Evolutionary conservation across 495 filamentous ascomycete species (phyloP).

Genomic region (Hamigera avellanea): DNA sequence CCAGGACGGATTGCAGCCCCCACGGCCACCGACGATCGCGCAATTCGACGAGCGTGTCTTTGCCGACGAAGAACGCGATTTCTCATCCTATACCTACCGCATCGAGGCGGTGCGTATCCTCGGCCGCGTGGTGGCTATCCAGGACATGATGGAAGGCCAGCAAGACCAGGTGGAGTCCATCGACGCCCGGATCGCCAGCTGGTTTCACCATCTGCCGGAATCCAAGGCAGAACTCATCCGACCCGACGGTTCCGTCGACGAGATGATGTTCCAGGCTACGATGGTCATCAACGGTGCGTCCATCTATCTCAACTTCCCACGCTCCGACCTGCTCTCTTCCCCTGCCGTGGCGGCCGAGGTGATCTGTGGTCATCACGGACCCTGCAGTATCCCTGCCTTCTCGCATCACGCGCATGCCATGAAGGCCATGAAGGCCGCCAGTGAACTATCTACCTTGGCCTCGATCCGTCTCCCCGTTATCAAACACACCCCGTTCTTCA

Average conservation of each 20-base stretch:
- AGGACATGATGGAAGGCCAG: constrained; percentile 26
- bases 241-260: constrained; percentile 57
- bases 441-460: constrained; percentile 65
- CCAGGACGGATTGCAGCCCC: constrained; percentile 27
- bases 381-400: constrained; percentile 38
- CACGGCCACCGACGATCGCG: constrained; percentile 24
- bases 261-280: constrained; percentile 86
- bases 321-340: constrained; percentile 37
- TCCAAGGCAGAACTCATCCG: constrained; percentile 62
- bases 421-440: constrained; percentile 68
- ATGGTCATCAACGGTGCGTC: constrained; percentile 60
- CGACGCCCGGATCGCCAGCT: constrained; percentile 70
- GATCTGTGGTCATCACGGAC: constrained; percentile 35
- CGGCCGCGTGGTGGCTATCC: constrained; percentile 52
- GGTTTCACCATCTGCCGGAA: constrained; percentile 67
- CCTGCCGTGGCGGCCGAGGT: constrained; percentile 35
- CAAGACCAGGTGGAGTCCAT: constrained; percentile 42
- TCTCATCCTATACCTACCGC: constrained; percentile 35
- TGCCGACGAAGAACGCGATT: constrained; percentile 33
- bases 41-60: constrained; percentile 36
- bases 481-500: constrained; percentile 81
- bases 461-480: constrained; percentile 61
- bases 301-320: constrained; percentile 37
- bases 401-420: constrained; percentile 57
- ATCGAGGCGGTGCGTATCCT: constrained; percentile 61